phyloP scores from a whole-genome alignment of 176 grass and related monocot genomes.

The Rhynchospora breviuscula region DNA sequence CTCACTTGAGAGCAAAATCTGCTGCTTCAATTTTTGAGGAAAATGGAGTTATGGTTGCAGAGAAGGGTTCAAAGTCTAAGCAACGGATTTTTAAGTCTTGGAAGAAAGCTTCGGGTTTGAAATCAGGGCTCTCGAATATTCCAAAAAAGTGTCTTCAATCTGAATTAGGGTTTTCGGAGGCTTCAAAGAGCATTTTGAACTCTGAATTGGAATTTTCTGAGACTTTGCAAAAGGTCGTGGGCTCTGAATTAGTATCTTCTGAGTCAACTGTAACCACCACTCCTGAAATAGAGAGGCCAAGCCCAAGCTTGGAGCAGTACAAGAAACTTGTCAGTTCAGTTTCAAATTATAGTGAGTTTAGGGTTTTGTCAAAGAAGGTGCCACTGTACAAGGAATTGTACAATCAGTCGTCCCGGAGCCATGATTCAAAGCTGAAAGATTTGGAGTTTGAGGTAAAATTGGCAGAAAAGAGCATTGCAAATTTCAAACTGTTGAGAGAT shows the following conservation, averaged over 20 bases:
- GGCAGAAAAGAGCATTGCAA: neutral
- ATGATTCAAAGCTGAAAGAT: conserved; percentile 5
- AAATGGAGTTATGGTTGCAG: neutral
- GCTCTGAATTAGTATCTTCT: conserved; percentile 15
- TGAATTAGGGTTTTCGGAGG: conserved; percentile 6
- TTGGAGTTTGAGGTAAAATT: conserved; percentile 31
- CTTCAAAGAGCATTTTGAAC: neutral
- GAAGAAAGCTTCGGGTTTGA: neutral
- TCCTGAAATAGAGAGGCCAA: neutral
- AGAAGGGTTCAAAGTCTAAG: neutral
- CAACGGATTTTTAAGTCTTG: neutral
- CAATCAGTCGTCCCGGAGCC: conserved; percentile 11
- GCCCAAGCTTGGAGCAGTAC: conserved; percentile 15
- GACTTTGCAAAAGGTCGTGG: conserved; percentile 4
- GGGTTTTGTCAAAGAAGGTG: neutral
- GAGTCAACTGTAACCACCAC: neutral
- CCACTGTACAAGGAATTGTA: conserved; percentile 22
- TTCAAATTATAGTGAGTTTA: conserved; percentile 5
- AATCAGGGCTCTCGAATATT: neutral
- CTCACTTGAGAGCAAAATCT: neutral
- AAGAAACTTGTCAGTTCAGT: conserved; percentile 19
- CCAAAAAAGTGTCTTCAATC: conserved; percentile 7
- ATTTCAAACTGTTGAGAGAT: conserved; percentile 14
- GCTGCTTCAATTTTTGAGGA: neutral
- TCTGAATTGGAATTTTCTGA: conserved; percentile 2